Evolutionary conservation across 139 green algal genomes (phyloP).

Genomic region (Chlamydomonas sp.): DNA sequence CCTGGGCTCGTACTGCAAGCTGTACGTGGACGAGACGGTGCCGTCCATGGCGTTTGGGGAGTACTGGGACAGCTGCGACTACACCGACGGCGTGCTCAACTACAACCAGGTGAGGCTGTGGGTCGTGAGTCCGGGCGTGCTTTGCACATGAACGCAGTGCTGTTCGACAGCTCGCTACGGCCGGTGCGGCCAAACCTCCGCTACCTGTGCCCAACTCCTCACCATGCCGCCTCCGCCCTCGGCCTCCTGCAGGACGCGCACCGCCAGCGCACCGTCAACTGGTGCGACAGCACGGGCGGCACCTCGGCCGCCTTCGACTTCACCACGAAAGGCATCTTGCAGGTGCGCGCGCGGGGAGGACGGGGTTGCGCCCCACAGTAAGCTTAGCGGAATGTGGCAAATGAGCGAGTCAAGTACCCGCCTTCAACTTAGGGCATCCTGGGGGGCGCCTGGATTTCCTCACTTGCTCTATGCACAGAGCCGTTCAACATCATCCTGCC

Average conservation of each 20-base stretch:
- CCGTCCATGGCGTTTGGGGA: slow-evolving; percentile 93
- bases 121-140: no score
- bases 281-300: slow-evolving; percentile 91
- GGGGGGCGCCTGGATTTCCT: background rate
- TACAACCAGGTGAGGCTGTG: slow-evolving; percentile 87
- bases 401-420: no score
- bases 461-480: background rate
- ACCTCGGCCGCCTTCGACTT: slow-evolving; percentile 96
- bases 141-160: no score
- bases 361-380: background rate
- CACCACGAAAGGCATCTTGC: slow-evolving; percentile 96
- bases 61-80: slow-evolving; percentile 95
- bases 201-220: no score
- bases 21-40: slow-evolving; percentile 88
- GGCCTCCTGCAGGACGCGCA: slow-evolving; percentile 67
- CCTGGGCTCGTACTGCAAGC: slow-evolving; percentile 61
- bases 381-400: no score
- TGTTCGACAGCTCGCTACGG: no score
- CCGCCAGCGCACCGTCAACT: slow-evolving; percentile 91
- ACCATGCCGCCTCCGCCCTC: background rate
- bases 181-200: no score
- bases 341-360: slow-evolving; percentile 65
- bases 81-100: slow-evolving; percentile 95
- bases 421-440: no score
- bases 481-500: background rate